Evolutionary conservation across 75 land plant species (phyloP).

Genomic region (Cupressus sempervirens): DNA sequence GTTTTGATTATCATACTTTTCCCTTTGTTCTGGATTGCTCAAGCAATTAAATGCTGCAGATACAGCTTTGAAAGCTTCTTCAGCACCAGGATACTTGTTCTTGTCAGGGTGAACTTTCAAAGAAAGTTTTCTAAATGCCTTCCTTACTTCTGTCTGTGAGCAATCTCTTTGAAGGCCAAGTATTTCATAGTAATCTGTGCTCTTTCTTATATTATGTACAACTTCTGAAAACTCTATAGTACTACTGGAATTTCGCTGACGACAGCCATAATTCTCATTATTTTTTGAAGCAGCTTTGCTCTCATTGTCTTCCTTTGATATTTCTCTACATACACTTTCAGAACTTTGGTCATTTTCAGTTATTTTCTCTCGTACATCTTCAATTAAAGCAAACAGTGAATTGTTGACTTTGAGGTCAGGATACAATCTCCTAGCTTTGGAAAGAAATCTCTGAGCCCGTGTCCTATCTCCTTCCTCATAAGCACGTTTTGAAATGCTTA

Average conservation of each 20-base stretch:
- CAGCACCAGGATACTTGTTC: conserved; percentile 79
- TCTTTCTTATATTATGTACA: conserved; percentile 55
- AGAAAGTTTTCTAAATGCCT: conserved; percentile 80
- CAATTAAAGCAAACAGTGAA: conserved; percentile 24
- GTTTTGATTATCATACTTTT: conserved; percentile 61
- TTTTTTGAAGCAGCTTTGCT: not conserved
- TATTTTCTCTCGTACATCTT: not conserved
- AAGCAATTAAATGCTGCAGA: conserved; percentile 81
- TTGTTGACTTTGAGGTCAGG: conserved; percentile 51
- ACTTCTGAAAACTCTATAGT: conserved; percentile 15
- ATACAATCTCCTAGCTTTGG: conserved; percentile 64
- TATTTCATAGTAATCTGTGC: conserved; percentile 75
- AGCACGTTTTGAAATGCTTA: conserved; percentile 59
- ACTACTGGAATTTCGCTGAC: not conserved
- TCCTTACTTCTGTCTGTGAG: conserved; percentile 67
- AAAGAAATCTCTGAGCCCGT: conserved; percentile 62
- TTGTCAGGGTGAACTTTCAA: conserved; percentile 94
- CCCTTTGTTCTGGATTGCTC: conserved; percentile 57
- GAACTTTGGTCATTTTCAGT: not conserved
- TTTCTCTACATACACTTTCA: not conserved
- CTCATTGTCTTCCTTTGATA: not conserved
- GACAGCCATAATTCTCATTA: not conserved
- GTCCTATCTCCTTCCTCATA: conserved; percentile 44
- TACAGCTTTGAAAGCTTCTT: conserved; percentile 87
- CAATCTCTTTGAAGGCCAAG: conserved; percentile 65